These are phyloP conservation scores for Eremothecium sinecaudum DNA, from an alignment of 1,139 yeast species.

Conservation along the genomic window DNA sequence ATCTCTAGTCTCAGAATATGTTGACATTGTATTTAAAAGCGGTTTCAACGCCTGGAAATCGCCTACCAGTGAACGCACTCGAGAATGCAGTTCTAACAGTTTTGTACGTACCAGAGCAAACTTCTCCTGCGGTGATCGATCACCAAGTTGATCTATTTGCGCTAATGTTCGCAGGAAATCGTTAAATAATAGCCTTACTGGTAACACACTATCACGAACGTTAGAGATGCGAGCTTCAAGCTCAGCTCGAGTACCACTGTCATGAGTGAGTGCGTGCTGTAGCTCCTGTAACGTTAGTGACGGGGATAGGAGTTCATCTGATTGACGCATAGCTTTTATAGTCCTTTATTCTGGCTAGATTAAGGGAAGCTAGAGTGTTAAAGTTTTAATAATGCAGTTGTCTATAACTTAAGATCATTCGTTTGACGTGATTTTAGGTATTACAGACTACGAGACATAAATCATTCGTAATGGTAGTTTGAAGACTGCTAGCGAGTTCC, in stretches of 20 bases:
- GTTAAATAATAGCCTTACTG: constrained; percentile 24
- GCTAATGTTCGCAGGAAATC: constrained; percentile 24
- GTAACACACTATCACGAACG: constrained; percentile 20
- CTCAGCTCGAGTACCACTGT: constrained; percentile 6
- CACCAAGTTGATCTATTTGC: constrained; percentile 13
- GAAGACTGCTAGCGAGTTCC: no score
- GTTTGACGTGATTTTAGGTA: background rate
- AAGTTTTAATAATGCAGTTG: background rate
- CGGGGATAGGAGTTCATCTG: constrained; percentile 4
- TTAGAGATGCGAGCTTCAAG: constrained; percentile 6
- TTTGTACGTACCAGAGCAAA: constrained; percentile 17
- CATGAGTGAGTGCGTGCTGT: constrained; percentile 14
- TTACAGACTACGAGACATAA: no score
- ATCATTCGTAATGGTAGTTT: no score
- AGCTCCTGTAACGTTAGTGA: constrained; percentile 14
- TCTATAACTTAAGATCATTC: background rate
- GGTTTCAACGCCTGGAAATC: constrained; percentile 21
- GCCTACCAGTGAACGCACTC: constrained; percentile 21
- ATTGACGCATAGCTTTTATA: background rate
- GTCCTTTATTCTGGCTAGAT: background rate
- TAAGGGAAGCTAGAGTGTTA: background rate
- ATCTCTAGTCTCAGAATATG: constrained; percentile 15
- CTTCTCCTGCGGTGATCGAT: constrained; percentile 18
- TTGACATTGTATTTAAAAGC: constrained; percentile 21
- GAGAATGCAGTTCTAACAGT: constrained; percentile 17